A percentile compares a stretch with the other conserved stretches of the same genome.
phyloP scores from a whole-genome alignment of 768 basidiomycete genomes.

The Trametes cinnabarina region DNA sequence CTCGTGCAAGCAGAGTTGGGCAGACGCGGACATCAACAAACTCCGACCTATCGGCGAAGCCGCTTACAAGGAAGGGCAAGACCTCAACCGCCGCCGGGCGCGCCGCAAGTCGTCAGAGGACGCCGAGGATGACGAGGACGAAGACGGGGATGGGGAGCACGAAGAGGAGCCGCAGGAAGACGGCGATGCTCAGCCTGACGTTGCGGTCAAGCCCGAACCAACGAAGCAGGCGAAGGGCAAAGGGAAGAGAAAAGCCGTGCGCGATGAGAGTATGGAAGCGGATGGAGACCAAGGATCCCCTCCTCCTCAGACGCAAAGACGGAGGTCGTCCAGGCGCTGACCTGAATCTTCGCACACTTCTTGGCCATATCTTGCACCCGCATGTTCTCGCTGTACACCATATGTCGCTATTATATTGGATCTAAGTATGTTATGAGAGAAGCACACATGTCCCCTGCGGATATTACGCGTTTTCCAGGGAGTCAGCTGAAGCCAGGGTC shows the following conservation, averaged over 20 bases:
- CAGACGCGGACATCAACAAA: slow-evolving; percentile 44
- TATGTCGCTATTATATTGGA: slow-evolving; percentile 16
- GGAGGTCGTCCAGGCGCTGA: slow-evolving; percentile 23
- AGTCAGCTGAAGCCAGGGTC: not conserved
- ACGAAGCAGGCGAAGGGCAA: slow-evolving; percentile 26
- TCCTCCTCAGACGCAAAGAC: slow-evolving; percentile 20
- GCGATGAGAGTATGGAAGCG: slow-evolving; percentile 41
- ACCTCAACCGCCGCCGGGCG: slow-evolving; percentile 32
- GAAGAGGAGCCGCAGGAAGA: slow-evolving; percentile 33
- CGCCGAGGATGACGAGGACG: slow-evolving; percentile 44
- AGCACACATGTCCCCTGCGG: slow-evolving; percentile 6
- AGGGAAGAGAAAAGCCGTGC: slow-evolving; percentile 25
- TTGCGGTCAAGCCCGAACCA: slow-evolving; percentile 27
- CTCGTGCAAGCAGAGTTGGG: slow-evolving; percentile 60
- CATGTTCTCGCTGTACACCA: slow-evolving; percentile 1
- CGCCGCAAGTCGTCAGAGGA: slow-evolving; percentile 27
- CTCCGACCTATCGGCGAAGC: slow-evolving; percentile 65
- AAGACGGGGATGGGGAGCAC: slow-evolving; percentile 48
- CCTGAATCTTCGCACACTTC: not conserved
- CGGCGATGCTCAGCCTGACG: not conserved
- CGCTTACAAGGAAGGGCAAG: slow-evolving; percentile 60
- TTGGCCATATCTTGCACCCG: not conserved
- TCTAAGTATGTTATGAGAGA: slow-evolving; percentile 7
- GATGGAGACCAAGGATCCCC: slow-evolving; percentile 39
- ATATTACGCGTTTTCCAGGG: not conserved